Evolutionary conservation across 129 eudicot genomes (phyloP).

Genomic region (Arctium minus): DNA sequence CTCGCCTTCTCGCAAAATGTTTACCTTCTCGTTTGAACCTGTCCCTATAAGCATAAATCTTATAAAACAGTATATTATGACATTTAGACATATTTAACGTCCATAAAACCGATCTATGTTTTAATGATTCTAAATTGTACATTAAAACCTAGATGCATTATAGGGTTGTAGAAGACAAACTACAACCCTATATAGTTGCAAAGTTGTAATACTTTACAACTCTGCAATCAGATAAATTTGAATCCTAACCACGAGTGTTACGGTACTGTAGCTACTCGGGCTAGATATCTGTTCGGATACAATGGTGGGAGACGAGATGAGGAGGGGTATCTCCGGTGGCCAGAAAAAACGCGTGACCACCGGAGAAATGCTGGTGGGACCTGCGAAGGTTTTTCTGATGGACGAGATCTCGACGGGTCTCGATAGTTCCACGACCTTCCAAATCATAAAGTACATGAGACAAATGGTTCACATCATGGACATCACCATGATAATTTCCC

Average conservation of each 20-base stretch:
- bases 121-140: not conserved
- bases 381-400: slow-evolving; percentile 77
- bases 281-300: slow-evolving; percentile 75
- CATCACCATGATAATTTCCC: slow-evolving; percentile 73
- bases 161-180: not conserved
- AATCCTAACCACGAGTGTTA: slow-evolving; percentile 9
- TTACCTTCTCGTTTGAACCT: too few species aligned
- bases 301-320: slow-evolving; percentile 87
- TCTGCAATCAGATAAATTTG: not conserved
- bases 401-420: slow-evolving; percentile 92
- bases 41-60: too few species aligned
- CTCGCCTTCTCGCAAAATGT: too few species aligned
- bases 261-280: slow-evolving; percentile 54
- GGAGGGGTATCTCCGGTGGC: slow-evolving; percentile 88
- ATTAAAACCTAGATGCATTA: not conserved
- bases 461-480: slow-evolving; percentile 86
- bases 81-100: too few species aligned
- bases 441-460: slow-evolving; percentile 69
- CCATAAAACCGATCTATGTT: not conserved
- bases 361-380: slow-evolving; percentile 89
- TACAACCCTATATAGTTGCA: not conserved
- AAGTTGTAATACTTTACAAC: not conserved
- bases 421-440: slow-evolving; percentile 85
- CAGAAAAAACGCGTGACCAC: slow-evolving; percentile 86
- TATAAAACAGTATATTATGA: too few species aligned